Evolutionary conservation across 2,329 filamentous ascomycete species (phyloP), one percentile per base, ranked within the genome.

Genomic region (Myrmaecium sp.): DNA sequence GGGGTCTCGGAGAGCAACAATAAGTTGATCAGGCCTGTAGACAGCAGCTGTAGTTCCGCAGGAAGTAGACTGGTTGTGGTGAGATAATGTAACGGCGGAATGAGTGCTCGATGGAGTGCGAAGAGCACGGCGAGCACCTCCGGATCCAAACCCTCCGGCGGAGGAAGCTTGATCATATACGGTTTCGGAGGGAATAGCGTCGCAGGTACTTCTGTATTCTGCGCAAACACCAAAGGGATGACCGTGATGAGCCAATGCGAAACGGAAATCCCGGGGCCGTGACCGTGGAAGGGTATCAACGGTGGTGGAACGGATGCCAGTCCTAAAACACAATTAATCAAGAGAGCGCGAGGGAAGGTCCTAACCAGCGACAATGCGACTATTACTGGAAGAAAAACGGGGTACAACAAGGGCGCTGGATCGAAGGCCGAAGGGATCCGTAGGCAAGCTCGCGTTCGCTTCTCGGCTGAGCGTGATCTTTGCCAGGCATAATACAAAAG

Each of bases 371-470:
- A 73, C 4, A 89, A 57, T 2, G 83, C 73, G 15, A 89, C 75
- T 23, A 84, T 62, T 10, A 84, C 54, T 1, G 84, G 81, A 16
- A 93, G 62, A 3, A 74, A 53, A 5, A 76, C 66, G 11, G 86
- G 86, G 46, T 94, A 95, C 30, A 94, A 52, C n/a, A 93, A 62
- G 7, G 84, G 81, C 5, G 86, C 86, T 3, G 83, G 84, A 43
- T 95, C 86, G 51, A 94, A 92, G n/a, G 68, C 64, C 4, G 70
- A 57, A 1, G 83, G 82, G 19, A 93, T 58, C 21, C 63, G 61
- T 40, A 73, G n/a, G n/a, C n/a, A n/a, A n/a, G n/a, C n/a, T n/a
- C n/a, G n/a, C n/a, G n/a, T 66, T 25, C 60, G 57, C 36, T 46
- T 34, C 38, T 41, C 41, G 42, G 23, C 38, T 14, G 22, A 11